phyloP scores from a whole-genome alignment of 2,329 filamentous ascomycete species.

The Xylariaceae sp. region DNA sequence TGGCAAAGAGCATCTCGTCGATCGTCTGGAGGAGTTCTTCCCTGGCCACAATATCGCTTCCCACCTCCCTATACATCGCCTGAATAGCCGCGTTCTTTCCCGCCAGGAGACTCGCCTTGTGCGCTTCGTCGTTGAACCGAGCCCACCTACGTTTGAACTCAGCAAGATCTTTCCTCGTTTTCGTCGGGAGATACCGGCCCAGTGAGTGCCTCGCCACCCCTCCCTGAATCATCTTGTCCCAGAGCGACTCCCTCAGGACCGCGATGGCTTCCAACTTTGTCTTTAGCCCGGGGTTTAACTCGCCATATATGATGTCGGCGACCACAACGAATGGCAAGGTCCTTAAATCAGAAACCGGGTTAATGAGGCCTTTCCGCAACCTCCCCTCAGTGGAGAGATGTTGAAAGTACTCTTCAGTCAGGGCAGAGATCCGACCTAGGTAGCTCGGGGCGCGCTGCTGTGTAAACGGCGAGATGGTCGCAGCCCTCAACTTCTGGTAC shows the following conservation, averaged over 20 bases:
- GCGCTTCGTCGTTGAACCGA: constrained; percentile 34
- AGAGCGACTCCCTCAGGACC: constrained; percentile 33
- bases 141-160: constrained; percentile 33
- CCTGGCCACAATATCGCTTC: constrained; percentile 24
- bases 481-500: constrained; percentile 9
- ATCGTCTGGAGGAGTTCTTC: constrained; percentile 40
- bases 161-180: constrained; percentile 27
- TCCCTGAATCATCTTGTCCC: constrained; percentile 34
- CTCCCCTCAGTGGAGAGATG: neutral
- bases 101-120: neutral
- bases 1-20: constrained; percentile 45
- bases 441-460: neutral
- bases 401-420: neutral
- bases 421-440: neutral
- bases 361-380: constrained; percentile 11
- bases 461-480: constrained; percentile 21
- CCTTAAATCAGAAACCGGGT: constrained; percentile 25
- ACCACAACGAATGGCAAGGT: constrained; percentile 38
- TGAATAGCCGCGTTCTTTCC: neutral
- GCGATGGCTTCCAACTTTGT: constrained; percentile 25
- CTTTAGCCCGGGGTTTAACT: constrained; percentile 25
- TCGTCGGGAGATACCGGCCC: constrained; percentile 29
- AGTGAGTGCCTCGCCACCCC: constrained; percentile 32
- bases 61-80: constrained; percentile 21
- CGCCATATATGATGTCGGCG: constrained; percentile 38